Conservation (phyloP, 192 early-diverging fungal species). For the Coemansia biformis region DNA sequence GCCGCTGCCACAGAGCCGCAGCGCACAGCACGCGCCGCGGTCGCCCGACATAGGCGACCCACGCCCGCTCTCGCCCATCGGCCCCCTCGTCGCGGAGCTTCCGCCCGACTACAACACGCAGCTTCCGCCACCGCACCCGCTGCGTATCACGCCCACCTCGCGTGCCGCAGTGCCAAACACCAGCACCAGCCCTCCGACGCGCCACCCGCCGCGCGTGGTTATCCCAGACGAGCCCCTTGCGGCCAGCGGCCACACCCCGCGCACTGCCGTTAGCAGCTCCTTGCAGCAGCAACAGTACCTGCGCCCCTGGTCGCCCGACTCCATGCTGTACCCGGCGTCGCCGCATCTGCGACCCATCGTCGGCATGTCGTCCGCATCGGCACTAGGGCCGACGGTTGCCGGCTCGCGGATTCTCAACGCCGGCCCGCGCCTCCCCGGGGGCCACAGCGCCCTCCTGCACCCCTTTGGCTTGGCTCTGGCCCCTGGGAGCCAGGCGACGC, state of each 20-base stretch:
- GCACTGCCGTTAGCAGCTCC: neutral
- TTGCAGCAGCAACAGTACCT: constrained; percentile 11
- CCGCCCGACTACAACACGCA: constrained; percentile 50
- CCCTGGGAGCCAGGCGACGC: neutral
- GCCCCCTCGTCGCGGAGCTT: constrained; percentile 23
- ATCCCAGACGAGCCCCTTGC: constrained; percentile 34
- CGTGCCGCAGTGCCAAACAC: constrained; percentile 15
- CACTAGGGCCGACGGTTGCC: constrained; percentile 17
- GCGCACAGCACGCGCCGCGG: neutral
- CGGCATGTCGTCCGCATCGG: constrained; percentile 21
- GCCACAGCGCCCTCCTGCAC: constrained; percentile 3
- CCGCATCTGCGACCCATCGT: constrained; percentile 37
- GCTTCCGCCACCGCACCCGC: constrained; percentile 42
- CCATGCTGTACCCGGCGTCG: constrained; percentile 10
- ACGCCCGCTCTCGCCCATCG: constrained; percentile 13
- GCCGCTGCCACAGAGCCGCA: neutral
- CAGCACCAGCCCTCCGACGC: constrained; percentile 25
- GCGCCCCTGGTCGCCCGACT: constrained; percentile 24
- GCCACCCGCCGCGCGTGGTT: constrained; percentile 32
- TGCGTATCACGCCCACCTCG: constrained; percentile 31
- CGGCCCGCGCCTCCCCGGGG: constrained; percentile 8
- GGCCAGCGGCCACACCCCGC: neutral
- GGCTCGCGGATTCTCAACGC: constrained; percentile 15
- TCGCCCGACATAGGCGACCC: constrained; percentile 3
- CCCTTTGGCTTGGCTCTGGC: constrained; percentile 7